Percentiles rank a stretch among this genome's conserved stretches.
Evolutionary conservation across 139 green algal species (phyloP).

Genomic region (Raphidocelis subcapitata): DNA sequence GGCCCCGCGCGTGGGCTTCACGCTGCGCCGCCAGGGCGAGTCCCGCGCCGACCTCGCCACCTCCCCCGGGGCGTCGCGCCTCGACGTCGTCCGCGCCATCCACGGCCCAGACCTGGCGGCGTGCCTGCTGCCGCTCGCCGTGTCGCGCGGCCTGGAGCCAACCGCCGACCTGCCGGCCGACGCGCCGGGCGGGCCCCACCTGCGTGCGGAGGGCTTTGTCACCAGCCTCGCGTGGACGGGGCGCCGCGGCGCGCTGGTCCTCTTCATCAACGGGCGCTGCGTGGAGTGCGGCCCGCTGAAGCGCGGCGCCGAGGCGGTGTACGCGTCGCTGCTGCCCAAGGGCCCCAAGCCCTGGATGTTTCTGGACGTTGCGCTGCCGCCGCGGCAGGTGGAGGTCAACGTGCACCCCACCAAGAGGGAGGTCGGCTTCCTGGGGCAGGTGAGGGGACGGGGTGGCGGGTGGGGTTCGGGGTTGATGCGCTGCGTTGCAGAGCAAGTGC

Average conservation of each 20-base stretch:
- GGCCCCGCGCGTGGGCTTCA: conserved; percentile 36
- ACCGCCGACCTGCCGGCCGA: neutral
- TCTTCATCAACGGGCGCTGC: conserved; percentile 95
- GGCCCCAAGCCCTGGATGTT: conserved; percentile 86
- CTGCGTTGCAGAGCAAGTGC: neutral
- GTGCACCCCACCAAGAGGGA: conserved; percentile 96
- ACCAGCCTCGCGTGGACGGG: conserved; percentile 15
- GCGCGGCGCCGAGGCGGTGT: conserved; percentile 76
- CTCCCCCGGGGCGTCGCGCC: conserved; percentile 18
- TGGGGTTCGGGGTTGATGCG: neutral
- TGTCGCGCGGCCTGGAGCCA: conserved; percentile 18
- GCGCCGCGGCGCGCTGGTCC: conserved; percentile 57
- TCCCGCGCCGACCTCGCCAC: conserved; percentile 77
- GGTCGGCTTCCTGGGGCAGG: conserved; percentile 87
- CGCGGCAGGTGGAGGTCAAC: conserved; percentile 93
- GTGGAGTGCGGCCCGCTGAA: conserved; percentile 88
- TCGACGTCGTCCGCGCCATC: conserved; percentile 79
- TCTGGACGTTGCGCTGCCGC: conserved; percentile 79
- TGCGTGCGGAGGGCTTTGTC: conserved; percentile 14
- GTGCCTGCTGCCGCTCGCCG: conserved; percentile 58
- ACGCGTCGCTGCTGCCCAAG: conserved; percentile 62
- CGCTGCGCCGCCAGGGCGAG: conserved; percentile 65
- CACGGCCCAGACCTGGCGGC: conserved; percentile 76
- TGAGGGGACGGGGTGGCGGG: neutral
- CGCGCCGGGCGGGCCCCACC: neutral